Conservation (phyloP, 495 filamentous ascomycete genomes). For the Hypomontagnella submonticulosa region DNA sequence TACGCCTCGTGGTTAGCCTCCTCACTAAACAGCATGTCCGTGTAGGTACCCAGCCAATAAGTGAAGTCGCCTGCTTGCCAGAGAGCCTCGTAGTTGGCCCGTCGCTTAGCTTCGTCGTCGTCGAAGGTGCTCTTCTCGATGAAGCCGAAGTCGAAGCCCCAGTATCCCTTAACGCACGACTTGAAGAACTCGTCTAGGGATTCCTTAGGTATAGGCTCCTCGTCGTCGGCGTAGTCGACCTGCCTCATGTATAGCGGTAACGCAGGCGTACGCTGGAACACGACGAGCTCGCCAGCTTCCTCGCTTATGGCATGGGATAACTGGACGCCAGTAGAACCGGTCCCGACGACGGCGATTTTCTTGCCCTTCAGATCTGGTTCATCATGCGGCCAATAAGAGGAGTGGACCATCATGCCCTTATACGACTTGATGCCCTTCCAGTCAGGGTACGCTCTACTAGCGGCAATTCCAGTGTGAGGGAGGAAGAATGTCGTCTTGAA, state of each 20-base stretch:
- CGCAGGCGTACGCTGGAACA: constrained; percentile 66
- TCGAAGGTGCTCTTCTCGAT: constrained; percentile 56
- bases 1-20: constrained; percentile 62
- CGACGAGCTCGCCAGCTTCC: constrained; percentile 52
- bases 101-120: constrained; percentile 57
- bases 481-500: constrained; percentile 62
- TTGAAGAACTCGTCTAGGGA: constrained; percentile 59
- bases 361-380: constrained; percentile 61
- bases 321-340: constrained; percentile 69
- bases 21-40: constrained; percentile 56
- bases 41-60: constrained; percentile 62
- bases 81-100: constrained; percentile 57
- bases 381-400: constrained; percentile 68
- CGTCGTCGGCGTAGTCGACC: constrained; percentile 52
- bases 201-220: constrained; percentile 57
- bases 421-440: constrained; percentile 65
- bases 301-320: constrained; percentile 59
- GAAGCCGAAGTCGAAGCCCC: constrained; percentile 59
- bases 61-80: constrained; percentile 62
- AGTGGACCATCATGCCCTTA: constrained; percentile 65
- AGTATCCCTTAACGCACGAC: constrained; percentile 50
- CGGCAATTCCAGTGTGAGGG: constrained; percentile 57
- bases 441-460: constrained; percentile 54
- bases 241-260: constrained; percentile 64
- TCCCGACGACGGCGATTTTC: constrained; percentile 66